A percentile compares a stretch with the other conserved stretches of the same genome.
Evolutionary conservation across 768 basidiomycete species (phyloP).

Genomic region (Leccinum aurantiacum): DNA sequence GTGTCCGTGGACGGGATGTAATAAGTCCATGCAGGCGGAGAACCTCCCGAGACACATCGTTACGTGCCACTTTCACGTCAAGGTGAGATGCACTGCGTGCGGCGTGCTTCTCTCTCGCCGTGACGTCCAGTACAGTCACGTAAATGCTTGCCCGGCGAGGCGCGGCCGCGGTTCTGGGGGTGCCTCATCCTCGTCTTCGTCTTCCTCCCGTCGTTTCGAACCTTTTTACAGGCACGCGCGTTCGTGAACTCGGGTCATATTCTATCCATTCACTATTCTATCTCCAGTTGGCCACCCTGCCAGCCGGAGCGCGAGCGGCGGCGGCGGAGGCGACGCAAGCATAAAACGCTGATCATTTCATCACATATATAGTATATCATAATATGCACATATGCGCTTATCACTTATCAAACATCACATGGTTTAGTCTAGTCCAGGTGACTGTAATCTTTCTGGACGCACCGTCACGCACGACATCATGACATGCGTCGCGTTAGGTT

Average conservation of each 20-base stretch:
- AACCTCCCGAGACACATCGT: slow-evolving; percentile 23
- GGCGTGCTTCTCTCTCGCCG: slow-evolving; percentile 18
- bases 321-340: neutral
- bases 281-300: too few relatives aligned
- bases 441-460: neutral
- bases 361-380: neutral
- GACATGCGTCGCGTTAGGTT: neutral
- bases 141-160: slow-evolving; percentile 9
- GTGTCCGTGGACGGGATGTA: slow-evolving; percentile 20
- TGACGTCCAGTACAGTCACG: slow-evolving; percentile 21
- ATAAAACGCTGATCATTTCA: neutral
- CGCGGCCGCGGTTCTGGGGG: neutral
- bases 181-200: neutral
- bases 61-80: slow-evolving; percentile 13
- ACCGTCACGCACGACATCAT: neutral
- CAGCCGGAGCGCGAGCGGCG: neutral
- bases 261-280: neutral
- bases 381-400: neutral
- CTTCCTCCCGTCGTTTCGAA: neutral
- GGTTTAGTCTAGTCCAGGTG: neutral
- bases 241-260: neutral
- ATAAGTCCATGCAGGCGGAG: slow-evolving; percentile 10
- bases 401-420: neutral
- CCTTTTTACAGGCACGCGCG: neutral
- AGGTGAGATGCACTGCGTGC: slow-evolving; percentile 12